phyloP scores from a whole-genome alignment of 1,139 yeast genomes.

The Saccharomyces uvarum region DNA sequence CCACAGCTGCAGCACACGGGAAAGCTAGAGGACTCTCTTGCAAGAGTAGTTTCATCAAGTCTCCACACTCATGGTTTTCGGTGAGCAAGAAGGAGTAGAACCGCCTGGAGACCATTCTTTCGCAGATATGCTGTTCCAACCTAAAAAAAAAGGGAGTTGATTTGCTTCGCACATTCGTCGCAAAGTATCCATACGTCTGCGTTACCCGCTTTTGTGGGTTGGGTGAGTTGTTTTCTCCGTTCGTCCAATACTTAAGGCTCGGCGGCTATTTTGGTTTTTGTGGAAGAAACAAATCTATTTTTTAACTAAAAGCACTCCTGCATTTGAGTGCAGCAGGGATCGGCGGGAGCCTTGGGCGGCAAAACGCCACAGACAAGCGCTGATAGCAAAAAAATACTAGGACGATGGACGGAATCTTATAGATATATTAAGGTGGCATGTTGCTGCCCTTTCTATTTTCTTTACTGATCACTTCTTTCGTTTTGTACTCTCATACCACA shows the following conservation, averaged over 20 bases:
- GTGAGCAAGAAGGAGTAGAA: background rate
- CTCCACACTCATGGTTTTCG: background rate
- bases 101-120: background rate
- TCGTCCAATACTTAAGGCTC: background rate
- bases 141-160: background rate
- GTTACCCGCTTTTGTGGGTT: background rate
- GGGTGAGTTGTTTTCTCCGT: background rate
- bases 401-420: background rate
- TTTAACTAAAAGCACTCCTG: background rate
- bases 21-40: too few species aligned
- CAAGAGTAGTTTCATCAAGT: background rate
- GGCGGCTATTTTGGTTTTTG: background rate
- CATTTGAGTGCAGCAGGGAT: background rate
- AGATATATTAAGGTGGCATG: background rate
- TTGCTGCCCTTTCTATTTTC: conserved; percentile 3
- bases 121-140: background rate
- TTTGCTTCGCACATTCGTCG: background rate
- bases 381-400: background rate
- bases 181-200: background rate
- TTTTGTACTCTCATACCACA: background rate
- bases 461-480: background rate
- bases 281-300: background rate
- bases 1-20: too few species aligned
- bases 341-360: background rate
- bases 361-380: background rate